phyloP scores from a whole-genome alignment of 1,284 basidiomycete species.

The Phellinidium pouzarii region DNA sequence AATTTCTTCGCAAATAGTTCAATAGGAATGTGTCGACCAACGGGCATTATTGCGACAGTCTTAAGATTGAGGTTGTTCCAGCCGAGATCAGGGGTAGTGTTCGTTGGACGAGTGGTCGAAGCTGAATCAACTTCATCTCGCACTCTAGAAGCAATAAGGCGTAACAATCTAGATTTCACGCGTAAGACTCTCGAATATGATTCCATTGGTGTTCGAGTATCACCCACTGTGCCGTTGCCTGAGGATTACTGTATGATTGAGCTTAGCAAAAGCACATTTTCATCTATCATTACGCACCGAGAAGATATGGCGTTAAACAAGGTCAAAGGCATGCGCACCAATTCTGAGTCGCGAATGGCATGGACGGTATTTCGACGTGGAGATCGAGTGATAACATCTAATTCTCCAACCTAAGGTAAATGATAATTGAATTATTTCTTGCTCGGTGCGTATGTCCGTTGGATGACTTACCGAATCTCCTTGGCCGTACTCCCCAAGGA shows the following conservation, averaged over 20 bases:
- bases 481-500: slow-evolving; percentile 92
- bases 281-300: slow-evolving; percentile 36
- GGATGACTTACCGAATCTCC: slow-evolving; percentile 55
- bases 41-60: slow-evolving; percentile 82
- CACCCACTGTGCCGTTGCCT: slow-evolving; percentile 86
- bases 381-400: slow-evolving; percentile 97
- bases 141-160: slow-evolving; percentile 91
- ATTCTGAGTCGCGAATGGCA: slow-evolving; percentile 95
- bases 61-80: slow-evolving; percentile 89
- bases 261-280: slow-evolving; percentile 5
- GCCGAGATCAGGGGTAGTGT: slow-evolving; percentile 47
- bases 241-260: slow-evolving; percentile 65
- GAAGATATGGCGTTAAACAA: slow-evolving; percentile 96
- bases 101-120: slow-evolving; percentile 39
- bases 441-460: not conserved
- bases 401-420: slow-evolving; percentile 51
- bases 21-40: slow-evolving; percentile 78
- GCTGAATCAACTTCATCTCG: slow-evolving; percentile 72
- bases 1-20: slow-evolving; percentile 85
- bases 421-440: not conserved
- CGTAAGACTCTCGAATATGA: slow-evolving; percentile 9
- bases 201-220: not conserved
- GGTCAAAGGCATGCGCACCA: slow-evolving; percentile 96
- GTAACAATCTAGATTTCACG: slow-evolving; percentile 52
- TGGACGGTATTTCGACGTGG: slow-evolving; percentile 87